Evolutionary conservation across 192 early-diverging fungal species (phyloP).

Genomic region (Podila epicladia): DNA sequence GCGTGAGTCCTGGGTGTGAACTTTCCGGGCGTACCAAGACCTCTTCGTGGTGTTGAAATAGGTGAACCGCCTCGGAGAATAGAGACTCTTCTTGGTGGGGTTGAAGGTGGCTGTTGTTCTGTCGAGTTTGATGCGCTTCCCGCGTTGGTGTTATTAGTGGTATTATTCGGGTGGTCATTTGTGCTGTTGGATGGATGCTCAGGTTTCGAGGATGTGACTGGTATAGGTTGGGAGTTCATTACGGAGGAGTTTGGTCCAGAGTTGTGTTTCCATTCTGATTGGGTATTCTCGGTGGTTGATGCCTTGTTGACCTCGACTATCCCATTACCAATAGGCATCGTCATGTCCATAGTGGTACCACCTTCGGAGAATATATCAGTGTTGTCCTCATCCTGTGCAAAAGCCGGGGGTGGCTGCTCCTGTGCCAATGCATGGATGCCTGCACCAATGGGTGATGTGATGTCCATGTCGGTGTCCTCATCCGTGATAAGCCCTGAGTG

Average conservation of each 20-base stretch:
- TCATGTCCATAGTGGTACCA: constrained; percentile 37
- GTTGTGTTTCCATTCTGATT: not conserved
- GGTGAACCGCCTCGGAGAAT: constrained; percentile 2
- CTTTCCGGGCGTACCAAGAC: constrained; percentile 19
- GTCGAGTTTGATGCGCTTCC: not conserved
- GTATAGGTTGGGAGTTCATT: not conserved
- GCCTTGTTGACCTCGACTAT: constrained; percentile 15
- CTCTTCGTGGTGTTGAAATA: not conserved
- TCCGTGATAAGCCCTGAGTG: constrained; percentile 4
- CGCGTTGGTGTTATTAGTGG: not conserved
- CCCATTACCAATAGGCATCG: constrained; percentile 23
- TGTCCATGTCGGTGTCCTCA: constrained; percentile 45
- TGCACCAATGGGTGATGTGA: constrained; percentile 40
- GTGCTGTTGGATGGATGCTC: not conserved
- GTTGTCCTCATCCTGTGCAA: constrained; percentile 20
- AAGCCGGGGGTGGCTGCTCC: constrained; percentile 31
- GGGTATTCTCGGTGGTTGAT: not conserved
- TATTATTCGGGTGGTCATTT: not conserved
- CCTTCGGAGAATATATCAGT: constrained; percentile 27
- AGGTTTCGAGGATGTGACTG: not conserved
- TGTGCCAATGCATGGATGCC: constrained; percentile 36
- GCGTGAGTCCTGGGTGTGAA: constrained; percentile 22
- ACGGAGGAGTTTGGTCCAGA: not conserved
- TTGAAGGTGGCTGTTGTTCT: constrained; percentile 3
- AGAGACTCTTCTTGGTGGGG: constrained; percentile 16